These are phyloP conservation scores for Erodium trifolium DNA, from an alignment of 441 rosid genomes.

Conservation along the genomic window DNA sequence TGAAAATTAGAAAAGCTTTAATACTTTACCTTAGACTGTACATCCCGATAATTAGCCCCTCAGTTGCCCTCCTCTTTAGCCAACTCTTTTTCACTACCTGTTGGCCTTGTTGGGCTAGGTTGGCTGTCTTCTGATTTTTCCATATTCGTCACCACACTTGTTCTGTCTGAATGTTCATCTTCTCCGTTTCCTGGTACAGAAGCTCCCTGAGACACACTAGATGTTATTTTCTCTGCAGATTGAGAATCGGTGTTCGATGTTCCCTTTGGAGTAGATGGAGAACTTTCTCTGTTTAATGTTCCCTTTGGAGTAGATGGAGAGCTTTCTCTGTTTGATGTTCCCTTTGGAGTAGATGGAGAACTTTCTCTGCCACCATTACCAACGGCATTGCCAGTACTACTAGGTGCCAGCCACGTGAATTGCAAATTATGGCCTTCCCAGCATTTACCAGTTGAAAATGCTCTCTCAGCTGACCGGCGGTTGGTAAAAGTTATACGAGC, in stretches of 20 bases:
- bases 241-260: slow-evolving; percentile 20
- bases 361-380: slow-evolving; percentile 25
- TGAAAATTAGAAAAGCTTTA: slow-evolving; percentile 23
- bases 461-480: slow-evolving; percentile 71
- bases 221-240: slow-evolving; percentile 24
- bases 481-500: slow-evolving; percentile 50
- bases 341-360: slow-evolving; percentile 24
- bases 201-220: slow-evolving; percentile 30
- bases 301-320: slow-evolving; percentile 24
- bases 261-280: slow-evolving; percentile 24
- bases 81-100: slow-evolving; percentile 28
- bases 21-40: slow-evolving; percentile 54
- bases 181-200: slow-evolving; percentile 28
- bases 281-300: slow-evolving; percentile 25
- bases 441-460: slow-evolving; percentile 66
- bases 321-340: slow-evolving; percentile 25
- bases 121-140: slow-evolving; percentile 25
- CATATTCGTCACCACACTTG: slow-evolving; percentile 12
- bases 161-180: slow-evolving; percentile 33
- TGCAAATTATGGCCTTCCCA: slow-evolving; percentile 75
- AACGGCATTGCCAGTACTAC: slow-evolving; percentile 28
- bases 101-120: slow-evolving; percentile 17
- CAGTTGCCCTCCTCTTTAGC: slow-evolving; percentile 19
- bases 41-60: slow-evolving; percentile 31
- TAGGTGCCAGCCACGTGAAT: slow-evolving; percentile 52